Evolutionary conservation across 345 rosid species (phyloP), one percentile per base, ranked within the genome.

Genomic region (Lepidium africanum): DNA sequence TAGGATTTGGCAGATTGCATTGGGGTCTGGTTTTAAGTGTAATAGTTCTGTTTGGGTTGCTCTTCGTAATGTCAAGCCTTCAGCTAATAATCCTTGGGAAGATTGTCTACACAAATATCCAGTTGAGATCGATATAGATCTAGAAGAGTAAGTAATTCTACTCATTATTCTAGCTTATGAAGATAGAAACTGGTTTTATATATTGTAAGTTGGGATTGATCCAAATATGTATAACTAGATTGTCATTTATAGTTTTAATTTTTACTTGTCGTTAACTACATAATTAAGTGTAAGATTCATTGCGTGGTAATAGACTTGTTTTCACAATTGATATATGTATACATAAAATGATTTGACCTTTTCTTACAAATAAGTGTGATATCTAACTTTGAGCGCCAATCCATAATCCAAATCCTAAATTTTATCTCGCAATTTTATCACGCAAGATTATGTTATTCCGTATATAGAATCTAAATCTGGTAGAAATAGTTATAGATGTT

Each of bases 11-110:
- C 86, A 86, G 63, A 86, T 84, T 10, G 89, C 80, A 16, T 83
- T 86, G 43, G 89, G 92, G 9, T 86, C 92, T 1, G 87, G 89
- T 6, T 86, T 86, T 42, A 86, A 86, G 69, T 84, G 89, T 50
- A 86, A 86, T 63, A 84, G 91, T 55, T 82, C 81, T 9, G 81
- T 78, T 42, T 84, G 87, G 85, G 30, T 32, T 21, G 87, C 82
- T 6, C 36, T 81, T 30, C 68, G 65, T 51, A 58, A 77, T 30
- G 70, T 84, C 7, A 50, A 81, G 49, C 69, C 83, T 2, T 65
- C 71, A 3, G 75, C 74, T 66, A 81, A 71, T 59, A 84, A 66
- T 60, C 87, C 87, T 19, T 84, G 85, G 85, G 81, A 79, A 65
- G 77, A 84, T 3, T 82, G 81, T 71, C 60, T 80, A 6, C 51